Evolutionary conservation across 306 rosid genomes (phyloP).

Genomic region (Trichosanthes cucumerina): DNA sequence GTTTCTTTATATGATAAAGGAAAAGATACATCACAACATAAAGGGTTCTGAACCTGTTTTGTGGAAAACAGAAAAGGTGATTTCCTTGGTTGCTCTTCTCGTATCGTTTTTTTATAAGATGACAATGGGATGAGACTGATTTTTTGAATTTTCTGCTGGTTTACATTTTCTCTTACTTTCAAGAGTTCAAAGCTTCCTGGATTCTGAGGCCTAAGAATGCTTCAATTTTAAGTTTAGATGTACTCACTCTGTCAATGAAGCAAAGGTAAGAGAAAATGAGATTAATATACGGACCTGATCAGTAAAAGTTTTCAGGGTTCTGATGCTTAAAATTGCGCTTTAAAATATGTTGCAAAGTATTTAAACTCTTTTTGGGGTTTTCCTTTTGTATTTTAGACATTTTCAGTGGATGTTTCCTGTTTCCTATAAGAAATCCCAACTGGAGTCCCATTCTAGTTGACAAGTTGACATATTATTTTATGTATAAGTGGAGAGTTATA

Average conservation of each 20-base stretch:
- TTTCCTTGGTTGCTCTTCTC: neutral
- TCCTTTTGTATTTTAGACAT: neutral
- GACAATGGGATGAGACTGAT: neutral
- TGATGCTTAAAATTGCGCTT: neutral
- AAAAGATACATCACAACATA: neutral
- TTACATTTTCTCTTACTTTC: neutral
- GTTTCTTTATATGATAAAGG: neutral
- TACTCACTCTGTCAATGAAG: conserved; percentile 1
- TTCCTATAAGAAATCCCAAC: neutral
- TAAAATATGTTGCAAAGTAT: neutral
- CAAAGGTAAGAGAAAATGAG: neutral
- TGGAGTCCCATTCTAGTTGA: neutral
- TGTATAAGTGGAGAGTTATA: neutral
- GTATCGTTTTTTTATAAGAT: neutral
- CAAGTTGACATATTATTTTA: neutral
- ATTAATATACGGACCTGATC: neutral
- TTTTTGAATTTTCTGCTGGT: neutral
- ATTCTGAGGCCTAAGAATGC: neutral
- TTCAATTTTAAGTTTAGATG: conserved; percentile 5
- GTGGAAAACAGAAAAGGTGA: neutral
- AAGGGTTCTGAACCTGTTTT: neutral
- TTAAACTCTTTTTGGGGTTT: neutral
- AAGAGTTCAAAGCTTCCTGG: neutral
- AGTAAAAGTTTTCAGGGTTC: neutral
- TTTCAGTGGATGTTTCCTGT: neutral